A percentile compares a stretch with the other conserved stretches of the same genome.
Conservation (phyloP, 1,139 yeast genomes). For the Yamadazyma diddensiae region DNA sequence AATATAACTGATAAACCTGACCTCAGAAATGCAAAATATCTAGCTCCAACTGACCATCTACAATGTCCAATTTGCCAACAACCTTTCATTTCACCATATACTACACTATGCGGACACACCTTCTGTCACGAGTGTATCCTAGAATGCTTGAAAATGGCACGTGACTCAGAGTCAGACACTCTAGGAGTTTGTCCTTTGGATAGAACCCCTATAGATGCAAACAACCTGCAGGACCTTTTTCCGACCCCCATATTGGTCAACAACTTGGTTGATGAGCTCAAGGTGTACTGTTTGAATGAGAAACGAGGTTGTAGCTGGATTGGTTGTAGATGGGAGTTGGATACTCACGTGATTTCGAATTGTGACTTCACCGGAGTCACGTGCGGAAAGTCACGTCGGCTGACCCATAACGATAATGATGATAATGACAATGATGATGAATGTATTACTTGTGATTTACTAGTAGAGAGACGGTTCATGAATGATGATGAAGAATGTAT, state of each 20-base stretch:
- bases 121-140: slow-evolving; percentile 52
- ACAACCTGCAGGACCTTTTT: slow-evolving; percentile 42
- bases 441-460: slow-evolving; percentile 7
- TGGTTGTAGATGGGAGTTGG: slow-evolving; percentile 61
- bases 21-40: slow-evolving; percentile 31
- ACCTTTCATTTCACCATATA: slow-evolving; percentile 52
- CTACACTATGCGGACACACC: slow-evolving; percentile 61
- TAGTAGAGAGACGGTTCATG: slow-evolving; percentile 15
- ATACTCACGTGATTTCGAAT: slow-evolving; percentile 46
- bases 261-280: slow-evolving; percentile 61
- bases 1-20: slow-evolving; percentile 23
- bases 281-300: slow-evolving; percentile 52
- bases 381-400: slow-evolving; percentile 38
- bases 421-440: no score
- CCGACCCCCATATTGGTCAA: slow-evolving; percentile 62
- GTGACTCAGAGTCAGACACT: slow-evolving; percentile 13
- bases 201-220: slow-evolving; percentile 46
- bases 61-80: slow-evolving; percentile 59
- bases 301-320: slow-evolving; percentile 57
- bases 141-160: slow-evolving; percentile 42
- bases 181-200: slow-evolving; percentile 61
- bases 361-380: slow-evolving; percentile 53
- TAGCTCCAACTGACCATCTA: slow-evolving; percentile 48
- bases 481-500: slow-evolving; percentile 19
- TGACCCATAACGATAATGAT: no score